Conservation (phyloP, 169 alveolate genomes). For the Besnoitia besnoiti region DNA sequence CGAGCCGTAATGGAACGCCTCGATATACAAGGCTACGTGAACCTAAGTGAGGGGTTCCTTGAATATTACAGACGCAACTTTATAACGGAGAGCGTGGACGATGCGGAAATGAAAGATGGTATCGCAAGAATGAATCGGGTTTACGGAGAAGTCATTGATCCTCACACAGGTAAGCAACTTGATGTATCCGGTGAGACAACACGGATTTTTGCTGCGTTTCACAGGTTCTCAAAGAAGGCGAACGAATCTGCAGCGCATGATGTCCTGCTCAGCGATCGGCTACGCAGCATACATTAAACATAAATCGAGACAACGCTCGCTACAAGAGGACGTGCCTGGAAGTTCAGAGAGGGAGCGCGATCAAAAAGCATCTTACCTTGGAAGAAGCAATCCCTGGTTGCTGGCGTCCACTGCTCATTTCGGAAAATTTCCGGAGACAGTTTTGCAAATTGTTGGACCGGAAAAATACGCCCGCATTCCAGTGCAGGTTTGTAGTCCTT, state of each 20-base stretch:
- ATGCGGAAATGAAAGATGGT: conserved; percentile 9
- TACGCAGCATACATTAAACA: not conserved
- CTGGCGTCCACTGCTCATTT: conserved; percentile 60
- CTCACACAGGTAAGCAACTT: conserved; percentile 44
- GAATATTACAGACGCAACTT: not conserved
- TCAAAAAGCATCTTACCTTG: not conserved
- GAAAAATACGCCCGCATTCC: conserved; percentile 10
- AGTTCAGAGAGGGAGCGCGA: not conserved
- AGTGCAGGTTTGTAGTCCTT: not conserved
- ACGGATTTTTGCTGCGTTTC: not conserved
- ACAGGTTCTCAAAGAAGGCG: not conserved
- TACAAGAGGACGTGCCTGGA: not conserved
- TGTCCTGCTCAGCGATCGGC: not conserved
- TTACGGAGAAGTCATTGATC: not conserved
- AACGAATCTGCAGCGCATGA: not conserved
- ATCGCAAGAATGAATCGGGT: not conserved
- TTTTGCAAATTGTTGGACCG: not conserved
- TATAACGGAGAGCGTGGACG: conserved; percentile 16
- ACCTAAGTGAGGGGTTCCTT: not conserved
- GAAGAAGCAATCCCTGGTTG: not conserved
- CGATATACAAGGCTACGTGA: not conserved
- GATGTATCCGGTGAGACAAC: not conserved
- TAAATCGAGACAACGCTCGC: not conserved
- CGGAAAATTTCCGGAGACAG: conserved; percentile 49
- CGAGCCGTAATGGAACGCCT: not conserved